Conservation (phyloP, 2,329 filamentous ascomycete genomes). For the Allantophomopsis cytisporea region DNA sequence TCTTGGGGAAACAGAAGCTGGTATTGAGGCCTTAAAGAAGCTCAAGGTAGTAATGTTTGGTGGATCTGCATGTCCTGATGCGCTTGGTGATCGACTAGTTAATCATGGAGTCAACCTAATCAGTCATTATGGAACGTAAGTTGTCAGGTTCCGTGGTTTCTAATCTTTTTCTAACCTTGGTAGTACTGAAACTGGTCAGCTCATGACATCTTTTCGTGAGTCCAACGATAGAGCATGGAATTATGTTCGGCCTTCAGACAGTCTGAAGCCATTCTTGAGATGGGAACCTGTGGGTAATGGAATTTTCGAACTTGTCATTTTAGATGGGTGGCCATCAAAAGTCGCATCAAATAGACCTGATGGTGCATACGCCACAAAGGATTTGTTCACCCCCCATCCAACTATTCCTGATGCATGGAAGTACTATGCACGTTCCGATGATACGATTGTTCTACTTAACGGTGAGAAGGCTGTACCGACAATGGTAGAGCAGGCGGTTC, state of each 20-base stretch:
- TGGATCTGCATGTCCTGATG: constrained; percentile 44
- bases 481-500: constrained; percentile 19
- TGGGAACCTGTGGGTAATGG: background rate
- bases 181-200: constrained; percentile 42
- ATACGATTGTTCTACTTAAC: constrained; percentile 9
- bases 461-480: constrained; percentile 23
- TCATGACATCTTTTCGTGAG: constrained; percentile 45
- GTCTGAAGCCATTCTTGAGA: constrained; percentile 1
- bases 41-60: constrained; percentile 42
- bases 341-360: constrained; percentile 1
- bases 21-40: constrained; percentile 29
- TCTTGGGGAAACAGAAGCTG: constrained; percentile 41
- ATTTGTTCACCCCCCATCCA: constrained; percentile 25
- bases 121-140: constrained; percentile 41
- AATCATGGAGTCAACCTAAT: constrained; percentile 38
- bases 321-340: constrained; percentile 1
- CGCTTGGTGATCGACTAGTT: constrained; percentile 38
- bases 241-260: constrained; percentile 29
- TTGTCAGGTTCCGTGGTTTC: constrained; percentile 7
- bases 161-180: background rate
- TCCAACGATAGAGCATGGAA: constrained; percentile 43
- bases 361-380: constrained; percentile 6
- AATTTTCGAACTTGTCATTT: background rate
- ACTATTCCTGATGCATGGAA: constrained; percentile 24
- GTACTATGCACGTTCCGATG: constrained; percentile 26